A percentile compares a stretch with the other conserved stretches of the same genome.
phyloP scores from a whole-genome alignment of 208 protist genomes.

The Zelonia costaricensis region DNA sequence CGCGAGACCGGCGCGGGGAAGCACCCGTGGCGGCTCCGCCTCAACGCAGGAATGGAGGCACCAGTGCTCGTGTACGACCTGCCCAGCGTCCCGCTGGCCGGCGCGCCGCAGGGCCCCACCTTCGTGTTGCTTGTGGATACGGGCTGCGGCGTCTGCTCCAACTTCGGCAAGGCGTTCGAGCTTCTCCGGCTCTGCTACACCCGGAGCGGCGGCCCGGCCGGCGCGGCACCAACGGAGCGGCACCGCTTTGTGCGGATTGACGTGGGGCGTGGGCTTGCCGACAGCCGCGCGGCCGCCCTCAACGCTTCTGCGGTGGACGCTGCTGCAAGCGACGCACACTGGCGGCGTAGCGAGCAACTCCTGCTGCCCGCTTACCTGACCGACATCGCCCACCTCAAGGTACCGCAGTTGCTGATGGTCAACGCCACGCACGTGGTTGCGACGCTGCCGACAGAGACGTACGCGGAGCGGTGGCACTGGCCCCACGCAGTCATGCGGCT shows the following conservation, averaged over 20 bases:
- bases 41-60: conserved; percentile 4
- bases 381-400: neutral
- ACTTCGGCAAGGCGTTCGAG: conserved; percentile 41
- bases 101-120: neutral
- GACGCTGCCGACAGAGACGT: conserved; percentile 23
- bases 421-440: conserved; percentile 37
- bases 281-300: neutral
- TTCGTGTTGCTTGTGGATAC: conserved; percentile 39
- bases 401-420: conserved; percentile 39
- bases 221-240: neutral
- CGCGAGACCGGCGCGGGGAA: neutral
- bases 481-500: conserved; percentile 10
- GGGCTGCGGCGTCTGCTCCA: conserved; percentile 44
- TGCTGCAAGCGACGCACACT: conserved; percentile 6
- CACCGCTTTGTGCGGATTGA: conserved; percentile 1
- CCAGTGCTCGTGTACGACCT: conserved; percentile 15
- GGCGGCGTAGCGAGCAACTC: neutral
- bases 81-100: neutral
- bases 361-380: neutral
- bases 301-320: no score
- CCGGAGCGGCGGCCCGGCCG: conserved; percentile 7
- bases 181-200: conserved; percentile 24
- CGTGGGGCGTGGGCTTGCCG: neutral
- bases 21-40: conserved; percentile 8
- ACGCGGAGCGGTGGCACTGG: conserved; percentile 22